These are phyloP conservation scores for Eragrostis curvula DNA, from an alignment of 176 grass and related monocot genomes.

Conservation along the genomic window DNA sequence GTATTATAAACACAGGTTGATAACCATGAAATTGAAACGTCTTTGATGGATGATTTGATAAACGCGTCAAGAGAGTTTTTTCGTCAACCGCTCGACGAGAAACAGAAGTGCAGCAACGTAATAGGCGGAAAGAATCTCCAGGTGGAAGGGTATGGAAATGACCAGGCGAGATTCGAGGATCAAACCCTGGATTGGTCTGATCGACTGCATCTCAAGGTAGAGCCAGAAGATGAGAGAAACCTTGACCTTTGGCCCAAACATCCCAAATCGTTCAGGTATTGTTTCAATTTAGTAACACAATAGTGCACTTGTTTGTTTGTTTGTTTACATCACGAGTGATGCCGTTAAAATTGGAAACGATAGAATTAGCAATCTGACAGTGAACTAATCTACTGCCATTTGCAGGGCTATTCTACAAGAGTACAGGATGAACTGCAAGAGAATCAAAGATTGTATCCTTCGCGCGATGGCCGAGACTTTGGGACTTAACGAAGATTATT, in stretches of 20 bases:
- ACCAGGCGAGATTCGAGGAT: slow-evolving; percentile 47
- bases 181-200: slow-evolving; percentile 64
- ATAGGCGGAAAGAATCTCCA: slow-evolving; percentile 53
- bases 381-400: neutral
- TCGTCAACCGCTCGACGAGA: slow-evolving; percentile 45
- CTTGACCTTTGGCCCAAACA: slow-evolving; percentile 50
- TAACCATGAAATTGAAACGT: slow-evolving; percentile 49
- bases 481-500: slow-evolving; percentile 32
- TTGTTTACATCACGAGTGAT: neutral
- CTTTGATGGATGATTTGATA: slow-evolving; percentile 55
- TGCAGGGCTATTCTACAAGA: slow-evolving; percentile 57
- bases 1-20: slow-evolving; percentile 24
- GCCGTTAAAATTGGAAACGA: neutral
- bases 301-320: neutral
- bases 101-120: slow-evolving; percentile 55
- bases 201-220: slow-evolving; percentile 56
- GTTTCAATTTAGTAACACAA: neutral
- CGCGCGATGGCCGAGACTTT: slow-evolving; percentile 38
- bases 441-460: slow-evolving; percentile 37
- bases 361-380: neutral
- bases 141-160: slow-evolving; percentile 68
- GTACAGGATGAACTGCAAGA: slow-evolving; percentile 46
- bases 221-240: slow-evolving; percentile 58
- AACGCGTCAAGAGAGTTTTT: slow-evolving; percentile 50
- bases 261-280: slow-evolving; percentile 63